These are phyloP conservation scores for Cinchona pubescens DNA, from an alignment of 257 asterid species.

Conservation along the genomic window DNA sequence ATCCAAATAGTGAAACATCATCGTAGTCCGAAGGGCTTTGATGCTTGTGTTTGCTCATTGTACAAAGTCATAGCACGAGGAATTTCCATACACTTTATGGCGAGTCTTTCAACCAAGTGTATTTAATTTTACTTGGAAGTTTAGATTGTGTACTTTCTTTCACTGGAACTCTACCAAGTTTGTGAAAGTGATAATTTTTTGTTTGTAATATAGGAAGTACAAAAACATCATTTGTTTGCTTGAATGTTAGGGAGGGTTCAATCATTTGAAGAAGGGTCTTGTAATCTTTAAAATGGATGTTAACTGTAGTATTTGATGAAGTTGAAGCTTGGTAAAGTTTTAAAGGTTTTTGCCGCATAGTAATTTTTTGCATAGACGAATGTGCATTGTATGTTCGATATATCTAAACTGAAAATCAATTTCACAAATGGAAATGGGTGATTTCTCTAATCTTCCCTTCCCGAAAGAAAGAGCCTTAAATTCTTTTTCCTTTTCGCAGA, in stretches of 20 bases:
- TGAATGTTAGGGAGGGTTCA: neutral
- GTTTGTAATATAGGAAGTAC: no score
- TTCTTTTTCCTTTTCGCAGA: no score
- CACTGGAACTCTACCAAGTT: neutral
- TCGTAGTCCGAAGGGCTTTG: constrained; percentile 18
- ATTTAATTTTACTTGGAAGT: neutral
- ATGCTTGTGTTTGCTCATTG: constrained; percentile 6
- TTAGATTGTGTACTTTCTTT: neutral
- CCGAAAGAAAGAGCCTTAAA: no score
- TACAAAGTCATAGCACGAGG: constrained; percentile 11
- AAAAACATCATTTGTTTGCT: neutral
- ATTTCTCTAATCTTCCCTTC: no score
- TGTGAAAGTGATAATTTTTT: neutral
- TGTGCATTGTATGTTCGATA: no score
- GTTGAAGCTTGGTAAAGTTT: neutral
- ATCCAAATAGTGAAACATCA: no score
- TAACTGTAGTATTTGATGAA: neutral
- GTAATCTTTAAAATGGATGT: neutral
- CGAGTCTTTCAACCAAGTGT: neutral
- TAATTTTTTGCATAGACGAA: no score
- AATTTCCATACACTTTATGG: neutral
- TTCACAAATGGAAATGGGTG: no score
- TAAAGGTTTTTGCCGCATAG: neutral
- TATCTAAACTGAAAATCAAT: no score
- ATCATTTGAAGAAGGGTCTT: neutral